A percentile compares a stretch with the other conserved stretches of the same genome.
phyloP scores from a whole-genome alignment of 2,329 filamentous ascomycete genomes.

The Ascochyta rabiei region DNA sequence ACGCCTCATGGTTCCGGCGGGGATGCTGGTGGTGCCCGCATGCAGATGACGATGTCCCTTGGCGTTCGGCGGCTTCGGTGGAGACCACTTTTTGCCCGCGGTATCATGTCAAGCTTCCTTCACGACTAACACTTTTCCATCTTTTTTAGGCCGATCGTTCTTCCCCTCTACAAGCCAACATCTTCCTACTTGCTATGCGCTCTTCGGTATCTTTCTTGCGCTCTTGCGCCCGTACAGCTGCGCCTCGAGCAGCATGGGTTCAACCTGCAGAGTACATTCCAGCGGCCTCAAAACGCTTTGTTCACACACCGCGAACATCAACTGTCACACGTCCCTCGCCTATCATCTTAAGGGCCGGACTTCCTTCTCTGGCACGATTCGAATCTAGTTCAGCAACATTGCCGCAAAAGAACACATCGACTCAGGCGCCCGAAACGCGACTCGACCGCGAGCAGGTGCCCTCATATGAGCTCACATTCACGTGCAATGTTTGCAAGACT shows the following conservation, averaged over 20 bases:
- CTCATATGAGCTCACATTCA: constrained; percentile 88
- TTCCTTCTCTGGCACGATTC: constrained; percentile 27
- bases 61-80: constrained; percentile 14
- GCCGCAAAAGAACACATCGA: constrained; percentile 29
- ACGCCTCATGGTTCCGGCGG: constrained; percentile 7
- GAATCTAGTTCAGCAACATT: constrained; percentile 35
- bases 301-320: constrained; percentile 40
- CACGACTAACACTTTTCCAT: neutral
- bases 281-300: constrained; percentile 28
- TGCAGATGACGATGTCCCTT: constrained; percentile 25
- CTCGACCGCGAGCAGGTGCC: constrained; percentile 57
- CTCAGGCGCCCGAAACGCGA: constrained; percentile 42
- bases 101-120: constrained; percentile 1
- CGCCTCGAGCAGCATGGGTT: constrained; percentile 22
- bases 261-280: constrained; percentile 32
- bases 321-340: constrained; percentile 24
- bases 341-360: constrained; percentile 14
- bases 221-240: constrained; percentile 24
- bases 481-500: constrained; percentile 81
- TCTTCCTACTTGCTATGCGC: constrained; percentile 26
- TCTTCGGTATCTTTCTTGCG: constrained; percentile 32
- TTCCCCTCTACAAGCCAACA: neutral
- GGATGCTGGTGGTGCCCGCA: constrained; percentile 16
- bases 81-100: constrained; percentile 15
- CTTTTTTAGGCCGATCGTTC: neutral